Base-by-base conservation (phyloP, 352 stramenopile genomes). In the Blastocystis sp. region DNA sequence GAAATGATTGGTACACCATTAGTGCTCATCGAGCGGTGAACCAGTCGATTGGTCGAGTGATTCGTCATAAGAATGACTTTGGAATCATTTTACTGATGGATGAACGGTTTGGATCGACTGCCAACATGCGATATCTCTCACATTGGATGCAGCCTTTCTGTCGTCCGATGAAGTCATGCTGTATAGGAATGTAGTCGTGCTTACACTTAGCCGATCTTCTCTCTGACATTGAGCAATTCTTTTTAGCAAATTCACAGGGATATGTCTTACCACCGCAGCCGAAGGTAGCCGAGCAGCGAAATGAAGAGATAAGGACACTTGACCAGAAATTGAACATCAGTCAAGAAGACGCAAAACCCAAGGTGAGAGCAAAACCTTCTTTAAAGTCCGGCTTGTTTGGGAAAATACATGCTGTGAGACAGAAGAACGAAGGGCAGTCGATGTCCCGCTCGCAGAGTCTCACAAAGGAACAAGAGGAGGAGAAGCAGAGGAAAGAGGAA, bases 21-120 rank as follows among this genome's bases (percentile, higher is more conserved):
- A 79, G 63, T 47, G 68, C 80, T 15, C 54, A 80, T 73, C 92
- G 96, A 76, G 96, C 97, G 75, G 96, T 99, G 11, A 99, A 99
- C 91, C 97, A 99, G 93, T 97, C 97, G 6, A 95, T 99, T 69
- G 97, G 97, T 1, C 93, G 97, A 89, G 96, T 98, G 4, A 98
- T 99, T 93, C 95, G 97, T 11, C 98, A 99, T 91, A 94, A 94
- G 18, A 93, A 96, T 76, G 97, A 99, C 89, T 99, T 96, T 87
- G 97, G 97, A 43, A 94, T 95, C 26, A 97, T 99, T 43, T 93
- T 99, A 55, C 91, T 99, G 34, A 92, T 97, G 37, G 97, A 99
- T 90, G 95, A 98, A 90, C 94, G 97, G 1, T 99, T 98, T 93
- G 93, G 92, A 0, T 92, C 96, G 26, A 91, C 93, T 55, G 93